Evolutionary conservation across 345 rosid species (phyloP).

Genomic region (Boechera stricta): DNA sequence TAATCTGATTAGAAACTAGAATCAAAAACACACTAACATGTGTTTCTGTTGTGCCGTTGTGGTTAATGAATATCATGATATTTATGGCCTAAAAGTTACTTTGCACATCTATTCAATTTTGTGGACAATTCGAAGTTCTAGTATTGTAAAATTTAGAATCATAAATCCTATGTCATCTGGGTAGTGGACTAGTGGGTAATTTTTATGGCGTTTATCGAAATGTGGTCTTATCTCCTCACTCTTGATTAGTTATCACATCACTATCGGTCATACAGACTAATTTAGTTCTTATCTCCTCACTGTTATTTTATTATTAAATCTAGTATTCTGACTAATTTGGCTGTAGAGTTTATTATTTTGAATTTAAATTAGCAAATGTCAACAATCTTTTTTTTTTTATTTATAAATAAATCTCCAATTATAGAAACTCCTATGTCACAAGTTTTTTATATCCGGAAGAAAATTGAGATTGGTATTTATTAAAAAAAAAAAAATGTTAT

Average conservation of each 20-base stretch:
- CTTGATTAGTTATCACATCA: neutral
- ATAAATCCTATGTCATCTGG: neutral
- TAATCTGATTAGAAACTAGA: slow-evolving; percentile 43
- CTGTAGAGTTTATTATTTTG: too few species aligned
- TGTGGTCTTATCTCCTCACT: neutral
- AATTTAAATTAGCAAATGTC: too few species aligned
- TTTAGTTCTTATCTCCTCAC: neutral
- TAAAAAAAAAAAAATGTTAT: too few species aligned
- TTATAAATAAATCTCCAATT: too few species aligned
- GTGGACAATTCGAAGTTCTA: neutral
- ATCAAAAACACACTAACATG: slow-evolving; percentile 1
- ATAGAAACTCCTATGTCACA: too few species aligned
- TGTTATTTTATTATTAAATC: neutral
- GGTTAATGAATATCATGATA: slow-evolving; percentile 21
- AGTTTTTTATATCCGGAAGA: too few species aligned
- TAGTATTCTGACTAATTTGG: too few species aligned
- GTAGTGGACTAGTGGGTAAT: neutral
- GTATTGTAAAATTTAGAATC: neutral
- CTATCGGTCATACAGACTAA: too few species aligned
- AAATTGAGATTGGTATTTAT: too few species aligned
- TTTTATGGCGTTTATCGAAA: neutral
- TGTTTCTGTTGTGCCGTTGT: slow-evolving; percentile 23
- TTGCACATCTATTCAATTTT: neutral
- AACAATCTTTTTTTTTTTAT: too few species aligned
- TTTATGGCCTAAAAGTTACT: neutral